phyloP scores from a whole-genome alignment of 2,329 filamentous ascomycete species.

The Thelonectria olida region DNA sequence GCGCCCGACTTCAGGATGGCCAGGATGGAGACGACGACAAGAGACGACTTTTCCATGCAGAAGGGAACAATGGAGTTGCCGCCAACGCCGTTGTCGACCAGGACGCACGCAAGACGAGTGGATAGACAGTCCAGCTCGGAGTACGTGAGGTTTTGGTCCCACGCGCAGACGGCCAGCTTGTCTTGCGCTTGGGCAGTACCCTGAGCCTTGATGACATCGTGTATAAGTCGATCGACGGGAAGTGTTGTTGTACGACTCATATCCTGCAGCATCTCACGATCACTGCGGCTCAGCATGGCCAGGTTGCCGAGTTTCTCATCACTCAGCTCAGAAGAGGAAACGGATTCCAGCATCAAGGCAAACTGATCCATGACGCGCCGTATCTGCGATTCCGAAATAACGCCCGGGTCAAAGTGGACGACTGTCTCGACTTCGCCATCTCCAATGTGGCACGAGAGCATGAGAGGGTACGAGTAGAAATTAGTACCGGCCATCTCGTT shows the following conservation, averaged over 20 bases:
- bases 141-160: conserved; percentile 54
- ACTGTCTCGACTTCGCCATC: conserved; percentile 29
- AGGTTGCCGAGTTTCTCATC: neutral
- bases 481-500: conserved; percentile 37
- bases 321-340: conserved; percentile 1
- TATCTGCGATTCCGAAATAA: conserved; percentile 22
- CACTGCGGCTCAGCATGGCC: conserved; percentile 4
- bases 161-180: conserved; percentile 44
- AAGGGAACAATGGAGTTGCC: conserved; percentile 2
- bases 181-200: neutral
- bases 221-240: conserved; percentile 3
- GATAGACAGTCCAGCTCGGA: conserved; percentile 41
- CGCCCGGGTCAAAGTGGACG: conserved; percentile 28
- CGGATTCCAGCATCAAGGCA: conserved; percentile 12
- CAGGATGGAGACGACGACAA: conserved; percentile 7
- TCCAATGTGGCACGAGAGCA: conserved; percentile 33
- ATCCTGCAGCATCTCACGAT: conserved; percentile 7
- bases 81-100: neutral
- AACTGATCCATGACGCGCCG: conserved; percentile 32
- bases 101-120: neutral
- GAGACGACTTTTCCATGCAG: conserved; percentile 13
- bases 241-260: neutral
- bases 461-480: conserved; percentile 37
- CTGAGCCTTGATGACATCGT: conserved; percentile 7
- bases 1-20: conserved; percentile 18